Percentiles rank a stretch among this genome's conserved stretches.
Conservation (phyloP, 106 monocot genomes). For the Allium cepa region DNA sequence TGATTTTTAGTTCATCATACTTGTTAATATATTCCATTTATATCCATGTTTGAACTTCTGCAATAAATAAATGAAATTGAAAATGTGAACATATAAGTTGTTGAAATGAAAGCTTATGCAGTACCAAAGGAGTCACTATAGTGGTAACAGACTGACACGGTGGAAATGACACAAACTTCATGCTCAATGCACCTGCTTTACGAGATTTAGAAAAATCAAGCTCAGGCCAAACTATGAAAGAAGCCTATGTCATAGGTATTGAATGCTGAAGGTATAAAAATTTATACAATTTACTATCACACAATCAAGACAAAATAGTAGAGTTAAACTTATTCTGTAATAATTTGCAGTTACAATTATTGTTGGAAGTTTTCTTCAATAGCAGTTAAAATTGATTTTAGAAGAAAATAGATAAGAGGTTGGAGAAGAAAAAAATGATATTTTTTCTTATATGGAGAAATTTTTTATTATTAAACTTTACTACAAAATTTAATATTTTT, state of each 20-base stretch:
- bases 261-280: conserved; percentile 61
- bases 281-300: no score
- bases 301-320: not conserved
- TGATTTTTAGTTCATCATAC: not conserved
- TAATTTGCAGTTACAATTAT: not conserved
- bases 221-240: conserved; percentile 15
- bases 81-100: conserved; percentile 46
- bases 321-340: not conserved
- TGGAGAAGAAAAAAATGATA: no score
- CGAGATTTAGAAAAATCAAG: conserved; percentile 43
- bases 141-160: conserved; percentile 50
- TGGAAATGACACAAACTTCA: conserved; percentile 53
- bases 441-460: no score
- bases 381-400: no score
- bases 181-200: conserved; percentile 52
- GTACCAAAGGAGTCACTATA: conserved; percentile 41
- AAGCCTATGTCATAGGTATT: conserved; percentile 26
- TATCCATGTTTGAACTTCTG: not conserved
- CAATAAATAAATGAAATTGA: not conserved
- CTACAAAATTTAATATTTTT: no score
- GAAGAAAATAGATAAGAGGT: no score
- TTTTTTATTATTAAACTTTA: no score
- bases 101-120: conserved; percentile 49
- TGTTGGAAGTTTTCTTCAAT: no score
- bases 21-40: no score